A percentile compares a stretch with the other conserved stretches of the same genome.
These are phyloP conservation scores for Byssochlamys sp. DNA, from an alignment of 2,329 filamentous ascomycete species.

Conservation along the genomic window DNA sequence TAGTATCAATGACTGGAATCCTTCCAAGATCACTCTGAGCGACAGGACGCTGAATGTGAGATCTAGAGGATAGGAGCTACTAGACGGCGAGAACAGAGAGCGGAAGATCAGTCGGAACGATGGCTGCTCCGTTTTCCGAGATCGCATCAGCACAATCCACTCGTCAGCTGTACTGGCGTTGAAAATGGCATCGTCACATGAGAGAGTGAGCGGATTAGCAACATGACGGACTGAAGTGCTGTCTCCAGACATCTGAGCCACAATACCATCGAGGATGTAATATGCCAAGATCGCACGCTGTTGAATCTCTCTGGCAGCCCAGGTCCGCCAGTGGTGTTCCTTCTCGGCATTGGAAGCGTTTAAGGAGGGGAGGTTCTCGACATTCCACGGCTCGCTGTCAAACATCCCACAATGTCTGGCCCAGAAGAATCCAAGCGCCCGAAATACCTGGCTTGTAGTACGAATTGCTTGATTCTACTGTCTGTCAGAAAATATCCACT, in stretches of 20 bases:
- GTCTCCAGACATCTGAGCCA: constrained; percentile 37
- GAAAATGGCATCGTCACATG: constrained; percentile 33
- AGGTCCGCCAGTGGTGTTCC: constrained; percentile 32
- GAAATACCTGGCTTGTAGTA: constrained; percentile 37
- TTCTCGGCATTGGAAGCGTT: constrained; percentile 27
- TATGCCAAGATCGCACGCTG: constrained; percentile 37
- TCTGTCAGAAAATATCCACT: not conserved
- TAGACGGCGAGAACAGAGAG: constrained; percentile 28
- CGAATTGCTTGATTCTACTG: constrained; percentile 31
- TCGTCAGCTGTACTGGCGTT: constrained; percentile 32
- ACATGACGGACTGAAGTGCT: constrained; percentile 35
- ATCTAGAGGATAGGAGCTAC: constrained; percentile 19
- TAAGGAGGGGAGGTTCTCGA: constrained; percentile 24
- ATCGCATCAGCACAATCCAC: constrained; percentile 30
- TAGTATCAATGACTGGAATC: constrained; percentile 35
- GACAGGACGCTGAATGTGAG: constrained; percentile 33
- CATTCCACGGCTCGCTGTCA: constrained; percentile 25
- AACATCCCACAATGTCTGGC: constrained; percentile 38
- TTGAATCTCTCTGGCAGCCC: constrained; percentile 37
- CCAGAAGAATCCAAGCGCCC: constrained; percentile 38
- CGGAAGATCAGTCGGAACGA: constrained; percentile 35
- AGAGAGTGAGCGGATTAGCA: constrained; percentile 32
- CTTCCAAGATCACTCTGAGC: constrained; percentile 36
- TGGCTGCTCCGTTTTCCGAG: constrained; percentile 20
- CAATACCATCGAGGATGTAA: constrained; percentile 37